Conservation (phyloP, 768 basidiomycete species). For the Hygrophoropsis aurantiaca region DNA sequence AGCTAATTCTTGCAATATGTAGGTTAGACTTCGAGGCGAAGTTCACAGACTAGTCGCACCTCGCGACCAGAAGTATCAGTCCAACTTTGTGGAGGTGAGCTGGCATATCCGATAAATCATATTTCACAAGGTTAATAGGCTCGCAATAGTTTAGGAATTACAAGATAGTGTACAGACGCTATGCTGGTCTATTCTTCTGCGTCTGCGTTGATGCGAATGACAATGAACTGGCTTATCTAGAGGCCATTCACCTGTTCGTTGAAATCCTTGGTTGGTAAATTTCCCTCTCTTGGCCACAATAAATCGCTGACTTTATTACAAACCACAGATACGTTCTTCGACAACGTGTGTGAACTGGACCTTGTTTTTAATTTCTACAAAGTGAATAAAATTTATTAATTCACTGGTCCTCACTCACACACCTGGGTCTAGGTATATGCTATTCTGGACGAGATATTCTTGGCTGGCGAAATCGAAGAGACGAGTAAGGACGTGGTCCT, state of each 20-base stretch:
- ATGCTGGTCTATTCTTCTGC: slow-evolving; percentile 97
- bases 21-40: slow-evolving; percentile 94
- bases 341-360: slow-evolving; percentile 97
- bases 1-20: slow-evolving; percentile 1
- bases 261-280: slow-evolving; percentile 82
- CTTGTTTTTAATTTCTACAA: slow-evolving; percentile 99
- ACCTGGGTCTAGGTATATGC: slow-evolving; percentile 78
- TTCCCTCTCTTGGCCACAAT: background rate
- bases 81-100: slow-evolving; percentile 95
- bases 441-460: slow-evolving; percentile 96
- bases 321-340: slow-evolving; percentile 88
- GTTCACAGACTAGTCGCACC: slow-evolving; percentile 96
- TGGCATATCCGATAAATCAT: slow-evolving; percentile 69
- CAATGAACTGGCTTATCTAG: slow-evolving; percentile 95
- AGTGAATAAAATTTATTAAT: slow-evolving; percentile 34
- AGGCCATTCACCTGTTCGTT: slow-evolving; percentile 97
- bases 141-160: slow-evolving; percentile 85
- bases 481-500: slow-evolving; percentile 97
- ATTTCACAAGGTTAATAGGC: slow-evolving; percentile 20
- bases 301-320: background rate
- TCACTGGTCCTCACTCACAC: background rate
- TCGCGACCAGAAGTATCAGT: slow-evolving; percentile 97
- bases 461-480: slow-evolving; percentile 98
- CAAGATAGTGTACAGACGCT: slow-evolving; percentile 96
- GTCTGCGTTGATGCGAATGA: slow-evolving; percentile 98